phyloP scores from a whole-genome alignment of 2,329 filamentous ascomycete species.

The Fusarium protoensiforme region DNA sequence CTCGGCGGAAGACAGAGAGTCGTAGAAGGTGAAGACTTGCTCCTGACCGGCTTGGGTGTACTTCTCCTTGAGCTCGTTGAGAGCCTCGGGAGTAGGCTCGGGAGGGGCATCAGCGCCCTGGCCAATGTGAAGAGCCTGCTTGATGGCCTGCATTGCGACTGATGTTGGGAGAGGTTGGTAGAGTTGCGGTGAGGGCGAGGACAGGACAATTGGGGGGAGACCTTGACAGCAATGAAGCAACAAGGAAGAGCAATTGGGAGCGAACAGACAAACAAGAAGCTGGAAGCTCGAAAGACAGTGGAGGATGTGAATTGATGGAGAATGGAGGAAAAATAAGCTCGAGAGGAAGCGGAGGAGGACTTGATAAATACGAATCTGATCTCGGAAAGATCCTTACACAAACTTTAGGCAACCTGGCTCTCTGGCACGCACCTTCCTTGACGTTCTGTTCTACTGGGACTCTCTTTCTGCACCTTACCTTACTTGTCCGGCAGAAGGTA shows the following conservation, averaged over 20 bases:
- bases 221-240: background rate
- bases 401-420: background rate
- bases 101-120: conserved; percentile 47
- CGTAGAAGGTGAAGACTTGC: conserved; percentile 84
- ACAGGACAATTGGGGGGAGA: background rate
- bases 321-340: conserved; percentile 21
- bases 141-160: conserved; percentile 57
- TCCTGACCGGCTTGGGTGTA: conserved; percentile 82
- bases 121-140: conserved; percentile 54
- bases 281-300: background rate
- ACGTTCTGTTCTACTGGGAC: conserved; percentile 10
- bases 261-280: conserved; percentile 7
- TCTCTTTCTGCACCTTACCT: conserved; percentile 29
- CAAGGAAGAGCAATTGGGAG: conserved; percentile 1
- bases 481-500: conserved; percentile 9
- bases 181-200: conserved; percentile 27
- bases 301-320: conserved; percentile 12
- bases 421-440: conserved; percentile 23
- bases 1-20: conserved; percentile 77
- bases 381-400: conserved; percentile 31
- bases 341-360: conserved; percentile 24
- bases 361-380: conserved; percentile 38
- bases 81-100: conserved; percentile 72
- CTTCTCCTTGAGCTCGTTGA: conserved; percentile 76
- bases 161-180: conserved; percentile 14